These are phyloP conservation scores for Arabidopsis thaliana DNA, from an alignment of 345 rosid genomes.

Conservation along the genomic window DNA sequence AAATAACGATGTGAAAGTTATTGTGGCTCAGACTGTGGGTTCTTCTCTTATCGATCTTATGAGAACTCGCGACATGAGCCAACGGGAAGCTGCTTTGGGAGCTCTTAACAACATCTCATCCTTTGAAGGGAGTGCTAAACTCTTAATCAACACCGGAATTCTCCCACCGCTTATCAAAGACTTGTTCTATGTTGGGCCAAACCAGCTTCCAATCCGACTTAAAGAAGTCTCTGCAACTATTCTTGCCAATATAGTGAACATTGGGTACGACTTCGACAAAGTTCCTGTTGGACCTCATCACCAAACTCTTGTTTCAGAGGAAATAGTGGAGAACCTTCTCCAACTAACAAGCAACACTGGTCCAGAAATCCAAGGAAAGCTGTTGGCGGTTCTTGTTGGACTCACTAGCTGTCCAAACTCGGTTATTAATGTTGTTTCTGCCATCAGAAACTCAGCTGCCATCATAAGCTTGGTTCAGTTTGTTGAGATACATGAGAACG, in stretches of 20 bases:
- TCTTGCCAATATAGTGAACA: conserved; percentile 83
- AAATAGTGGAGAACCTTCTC: conserved; percentile 74
- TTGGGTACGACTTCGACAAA: conserved; percentile 74
- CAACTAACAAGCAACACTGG: conserved; percentile 94
- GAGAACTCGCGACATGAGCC: conserved; percentile 67
- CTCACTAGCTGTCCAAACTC: conserved; percentile 71
- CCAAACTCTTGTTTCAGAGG: conserved; percentile 88
- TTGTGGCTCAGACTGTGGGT: conserved; percentile 80
- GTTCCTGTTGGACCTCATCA: conserved; percentile 69
- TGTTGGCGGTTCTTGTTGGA: conserved; percentile 95
- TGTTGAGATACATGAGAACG: conserved; percentile 64
- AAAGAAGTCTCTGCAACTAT: conserved; percentile 94
- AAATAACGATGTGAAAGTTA: conserved; percentile 76
- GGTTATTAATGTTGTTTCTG: conserved; percentile 74
- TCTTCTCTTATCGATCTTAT: conserved; percentile 75
- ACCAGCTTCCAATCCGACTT: conserved; percentile 82
- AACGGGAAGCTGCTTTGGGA: conserved; percentile 81
- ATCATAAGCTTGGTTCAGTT: conserved; percentile 94
- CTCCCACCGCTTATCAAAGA: conserved; percentile 91
- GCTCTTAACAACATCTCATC: conserved; percentile 89
- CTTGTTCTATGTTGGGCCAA: conserved; percentile 75
- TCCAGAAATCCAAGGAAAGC: conserved; percentile 92
- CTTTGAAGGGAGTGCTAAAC: conserved; percentile 76
- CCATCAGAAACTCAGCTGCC: conserved; percentile 93
- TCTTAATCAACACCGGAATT: conserved; percentile 78